A percentile compares a stretch with the other conserved stretches of the same genome.
Conservation (phyloP, 2,329 filamentous ascomycete species). For the Cladosporium halotolerans region DNA sequence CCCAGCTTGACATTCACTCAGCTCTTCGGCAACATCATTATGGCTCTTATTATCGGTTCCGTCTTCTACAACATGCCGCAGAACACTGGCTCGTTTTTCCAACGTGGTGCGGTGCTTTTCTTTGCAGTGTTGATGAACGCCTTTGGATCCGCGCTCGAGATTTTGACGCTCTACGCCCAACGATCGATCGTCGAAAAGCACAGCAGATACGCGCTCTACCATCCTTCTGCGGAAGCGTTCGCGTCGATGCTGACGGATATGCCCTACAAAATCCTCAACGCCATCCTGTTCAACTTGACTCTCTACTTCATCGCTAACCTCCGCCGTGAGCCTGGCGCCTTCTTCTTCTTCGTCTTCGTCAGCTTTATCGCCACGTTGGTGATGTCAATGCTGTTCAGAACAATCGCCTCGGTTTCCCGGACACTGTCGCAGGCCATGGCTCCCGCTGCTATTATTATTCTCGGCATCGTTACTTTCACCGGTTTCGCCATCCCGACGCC, state of each 20-base stretch:
- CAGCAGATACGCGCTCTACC: conserved; percentile 76
- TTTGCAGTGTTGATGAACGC: conserved; percentile 84
- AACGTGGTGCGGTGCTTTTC: conserved; percentile 74
- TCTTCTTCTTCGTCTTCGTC: conserved; percentile 81
- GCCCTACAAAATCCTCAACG: conserved; percentile 73
- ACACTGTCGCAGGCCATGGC: conserved; percentile 56
- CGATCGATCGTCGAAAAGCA: conserved; percentile 91
- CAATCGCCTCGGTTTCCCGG: conserved; percentile 68
- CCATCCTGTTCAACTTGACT: conserved; percentile 68
- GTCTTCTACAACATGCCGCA: conserved; percentile 72
- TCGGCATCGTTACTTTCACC: conserved; percentile 61
- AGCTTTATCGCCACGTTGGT: conserved; percentile 65
- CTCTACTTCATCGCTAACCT: conserved; percentile 87
- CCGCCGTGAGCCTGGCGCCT: conserved; percentile 63
- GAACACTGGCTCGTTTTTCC: conserved; percentile 67
- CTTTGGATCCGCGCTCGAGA: conserved; percentile 74
- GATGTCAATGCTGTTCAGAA: conserved; percentile 84
- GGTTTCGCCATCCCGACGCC: conserved; percentile 53
- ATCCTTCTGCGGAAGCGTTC: conserved; percentile 81
- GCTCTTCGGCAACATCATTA: conserved; percentile 64
- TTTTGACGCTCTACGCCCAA: conserved; percentile 80
- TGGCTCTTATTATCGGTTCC: conserved; percentile 71
- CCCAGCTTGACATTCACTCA: conserved; percentile 65
- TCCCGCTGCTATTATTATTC: conserved; percentile 52
- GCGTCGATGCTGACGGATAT: conserved; percentile 81